These are phyloP conservation scores for Hibiscus tridactylites DNA, from an alignment of 345 rosid species.

Conservation along the genomic window DNA sequence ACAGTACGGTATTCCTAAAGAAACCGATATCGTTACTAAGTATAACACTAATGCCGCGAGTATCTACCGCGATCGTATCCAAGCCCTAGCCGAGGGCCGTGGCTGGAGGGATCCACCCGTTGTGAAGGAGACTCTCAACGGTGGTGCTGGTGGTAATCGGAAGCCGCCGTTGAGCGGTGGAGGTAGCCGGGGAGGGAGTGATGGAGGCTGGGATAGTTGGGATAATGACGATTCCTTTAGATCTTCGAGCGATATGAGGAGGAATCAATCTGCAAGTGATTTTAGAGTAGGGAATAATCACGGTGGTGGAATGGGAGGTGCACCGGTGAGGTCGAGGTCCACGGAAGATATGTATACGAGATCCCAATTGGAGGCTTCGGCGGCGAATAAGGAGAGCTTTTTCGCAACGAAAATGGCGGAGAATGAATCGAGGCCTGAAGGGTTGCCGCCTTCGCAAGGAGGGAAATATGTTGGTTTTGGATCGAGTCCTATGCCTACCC, in stretches of 20 bases:
- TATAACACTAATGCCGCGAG: constrained; percentile 81
- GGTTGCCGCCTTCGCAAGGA: constrained; percentile 89
- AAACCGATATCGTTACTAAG: constrained; percentile 68
- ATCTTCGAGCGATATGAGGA: constrained; percentile 56
- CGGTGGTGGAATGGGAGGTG: constrained; percentile 32
- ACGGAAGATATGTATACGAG: constrained; percentile 73
- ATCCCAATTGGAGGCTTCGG: constrained; percentile 79
- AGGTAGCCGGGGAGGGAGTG: constrained; percentile 9
- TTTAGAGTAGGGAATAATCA: constrained; percentile 34
- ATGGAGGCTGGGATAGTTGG: constrained; percentile 39
- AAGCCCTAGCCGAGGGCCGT: constrained; percentile 75
- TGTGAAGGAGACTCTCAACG: constrained; percentile 41
- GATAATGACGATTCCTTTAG: constrained; percentile 61
- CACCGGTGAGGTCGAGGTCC: constrained; percentile 60
- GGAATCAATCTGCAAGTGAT: constrained; percentile 77
- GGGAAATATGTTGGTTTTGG: constrained; percentile 98
- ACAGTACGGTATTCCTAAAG: constrained; percentile 65
- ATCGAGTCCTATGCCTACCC: constrained; percentile 53
- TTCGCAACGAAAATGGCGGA: constrained; percentile 63
- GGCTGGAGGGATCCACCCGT: constrained; percentile 86
- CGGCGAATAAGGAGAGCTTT: constrained; percentile 72
- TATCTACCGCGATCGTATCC: constrained; percentile 79
- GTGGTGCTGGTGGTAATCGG: constrained; percentile 18
- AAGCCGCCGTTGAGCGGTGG: constrained; percentile 47
- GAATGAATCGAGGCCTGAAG: constrained; percentile 80